Evolutionary conservation across 169 alveolate genomes (phyloP).

Genomic region (Eimeria maxima): DNA sequence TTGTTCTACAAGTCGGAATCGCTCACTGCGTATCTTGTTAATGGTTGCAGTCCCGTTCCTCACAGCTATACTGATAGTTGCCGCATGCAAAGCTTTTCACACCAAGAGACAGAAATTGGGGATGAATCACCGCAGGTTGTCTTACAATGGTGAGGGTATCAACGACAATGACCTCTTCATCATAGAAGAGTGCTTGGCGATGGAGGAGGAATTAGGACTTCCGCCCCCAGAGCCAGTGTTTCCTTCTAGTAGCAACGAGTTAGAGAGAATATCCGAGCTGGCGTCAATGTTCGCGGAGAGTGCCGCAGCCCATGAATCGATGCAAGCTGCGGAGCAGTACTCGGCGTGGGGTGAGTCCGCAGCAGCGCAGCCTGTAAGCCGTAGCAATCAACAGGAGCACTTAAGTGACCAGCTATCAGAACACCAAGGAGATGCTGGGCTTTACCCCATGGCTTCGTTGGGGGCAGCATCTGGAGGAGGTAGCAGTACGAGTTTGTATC

Average conservation of each 20-base stretch:
- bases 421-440: background rate
- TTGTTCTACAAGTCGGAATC: background rate
- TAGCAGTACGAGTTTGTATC: background rate
- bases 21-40: background rate
- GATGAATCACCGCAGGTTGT: background rate
- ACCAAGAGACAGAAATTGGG: background rate
- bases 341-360: background rate
- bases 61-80: background rate
- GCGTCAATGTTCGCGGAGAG: background rate
- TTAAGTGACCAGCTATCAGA: background rate
- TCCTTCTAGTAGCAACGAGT: background rate
- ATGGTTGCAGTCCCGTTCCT: background rate
- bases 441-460: background rate
- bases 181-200: background rate
- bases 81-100: background rate
- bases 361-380: background rate
- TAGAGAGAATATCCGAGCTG: background rate
- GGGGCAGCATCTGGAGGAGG: background rate
- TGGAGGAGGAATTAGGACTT: slow-evolving; percentile 26
- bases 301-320: background rate
- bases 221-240: too few relatives aligned
- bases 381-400: background rate
- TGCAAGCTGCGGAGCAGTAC: background rate
- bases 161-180: background rate
- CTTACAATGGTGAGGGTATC: background rate